Evolutionary conservation across 345 rosid species (phyloP), one percentile per base, ranked within the genome.

Genomic region (Corchorus olitorius): DNA sequence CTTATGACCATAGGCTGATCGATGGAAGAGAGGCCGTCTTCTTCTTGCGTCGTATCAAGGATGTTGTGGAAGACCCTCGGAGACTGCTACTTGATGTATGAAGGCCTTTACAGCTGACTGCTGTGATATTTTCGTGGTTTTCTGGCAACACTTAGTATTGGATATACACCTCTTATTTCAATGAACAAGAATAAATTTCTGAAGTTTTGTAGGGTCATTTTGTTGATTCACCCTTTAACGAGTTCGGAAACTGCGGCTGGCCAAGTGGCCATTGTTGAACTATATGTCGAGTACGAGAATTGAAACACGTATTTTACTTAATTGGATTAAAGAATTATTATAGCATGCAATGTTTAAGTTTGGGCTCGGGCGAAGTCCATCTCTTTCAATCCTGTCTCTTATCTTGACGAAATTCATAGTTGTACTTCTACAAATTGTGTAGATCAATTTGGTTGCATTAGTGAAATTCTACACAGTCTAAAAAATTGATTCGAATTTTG

Each of bases 1-100:
- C 97, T 0, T 93, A 93, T 39, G 97, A 93, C 80, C 97, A 93
- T 79, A 80, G 97, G 87, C 88, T 93, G 65, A 93, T 93, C 46
- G 97, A 93, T 81, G 97, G 97, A 75, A 91, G 97, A 89, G 97
- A 93, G 90, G 97, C 97, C 1, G 97, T 93, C 58, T 89, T 86
- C 82, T 93, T 89, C 90, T 76, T 93, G 80, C 97, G 97, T 13
- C 95, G 94, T 35, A 93, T 93, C 63, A 93, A 93, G 84, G 97
- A 93, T 73, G 95, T 93, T 13, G 90, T 91, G 7, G 97, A 93
- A 86, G 97, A 93, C 72, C 97, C 97, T 14, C 93, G 92, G 60
- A 83, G 97, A 81, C 91, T 93, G 70, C 93, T 93, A 45, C 93
- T 93, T 22, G 97, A 93, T 74, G 74, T 91, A 72, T 92, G 84